A percentile compares a stretch with the other conserved stretches of the same genome.
Evolutionary conservation across 2,329 filamentous ascomycete species (phyloP).

Genomic region (Ceratocystis colombiana): DNA sequence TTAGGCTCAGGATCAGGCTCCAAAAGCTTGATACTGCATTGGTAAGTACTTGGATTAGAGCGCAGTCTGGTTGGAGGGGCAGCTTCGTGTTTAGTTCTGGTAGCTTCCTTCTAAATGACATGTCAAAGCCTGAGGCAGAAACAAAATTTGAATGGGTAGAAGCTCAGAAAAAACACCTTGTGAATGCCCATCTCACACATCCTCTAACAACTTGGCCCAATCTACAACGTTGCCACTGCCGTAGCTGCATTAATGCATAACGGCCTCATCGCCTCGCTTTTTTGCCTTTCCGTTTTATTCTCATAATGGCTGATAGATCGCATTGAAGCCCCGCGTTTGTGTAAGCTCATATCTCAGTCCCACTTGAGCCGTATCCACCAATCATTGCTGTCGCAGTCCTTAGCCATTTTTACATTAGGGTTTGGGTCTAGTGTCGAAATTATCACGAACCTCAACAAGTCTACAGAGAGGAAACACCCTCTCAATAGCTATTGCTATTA

Average conservation of each 20-base stretch:
- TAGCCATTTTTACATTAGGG: neutral
- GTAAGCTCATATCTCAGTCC: neutral
- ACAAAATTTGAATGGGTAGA: neutral
- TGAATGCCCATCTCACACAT: neutral
- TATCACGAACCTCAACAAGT: neutral
- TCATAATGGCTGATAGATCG: too few species aligned
- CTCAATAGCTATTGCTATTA: neutral
- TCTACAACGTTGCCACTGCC: neutral
- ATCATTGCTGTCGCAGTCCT: neutral
- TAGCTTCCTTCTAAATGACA: conserved; percentile 1
- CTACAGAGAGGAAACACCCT: neutral
- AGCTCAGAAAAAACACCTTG: neutral
- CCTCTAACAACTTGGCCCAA: neutral
- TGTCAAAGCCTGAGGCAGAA: conserved; percentile 6
- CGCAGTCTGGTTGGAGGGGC: neutral
- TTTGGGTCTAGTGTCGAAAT: conserved; percentile 2
- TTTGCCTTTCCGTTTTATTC: neutral
- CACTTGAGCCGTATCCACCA: neutral
- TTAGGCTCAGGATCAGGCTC: neutral
- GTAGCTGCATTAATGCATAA: neutral
- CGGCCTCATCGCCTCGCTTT: neutral
- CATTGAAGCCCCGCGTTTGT: too few species aligned
- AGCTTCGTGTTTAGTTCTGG: neutral
- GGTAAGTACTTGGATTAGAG: neutral
- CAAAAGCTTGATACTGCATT: neutral